Evolutionary conservation across 2,329 filamentous ascomycete genomes (phyloP).

Genomic region (Gyromitra esculenta): DNA sequence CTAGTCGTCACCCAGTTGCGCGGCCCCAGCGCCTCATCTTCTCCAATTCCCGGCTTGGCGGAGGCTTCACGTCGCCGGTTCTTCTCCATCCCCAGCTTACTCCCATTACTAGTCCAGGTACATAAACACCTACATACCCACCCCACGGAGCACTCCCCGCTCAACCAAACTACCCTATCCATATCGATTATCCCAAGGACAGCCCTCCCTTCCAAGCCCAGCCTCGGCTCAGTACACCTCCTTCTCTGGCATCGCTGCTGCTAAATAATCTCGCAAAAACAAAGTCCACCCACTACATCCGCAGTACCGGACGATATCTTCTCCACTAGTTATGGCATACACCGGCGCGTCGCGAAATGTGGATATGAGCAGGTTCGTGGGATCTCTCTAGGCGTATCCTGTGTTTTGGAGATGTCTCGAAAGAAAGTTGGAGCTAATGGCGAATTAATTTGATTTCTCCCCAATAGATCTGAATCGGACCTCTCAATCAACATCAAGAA

Average conservation of each 20-base stretch:
- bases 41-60: conserved; percentile 40
- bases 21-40: conserved; percentile 42
- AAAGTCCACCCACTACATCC: background rate
- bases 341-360: conserved; percentile 63
- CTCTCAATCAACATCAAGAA: conserved; percentile 76
- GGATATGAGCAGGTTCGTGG: conserved; percentile 69
- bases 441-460: conserved; percentile 7
- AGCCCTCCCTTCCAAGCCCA: background rate
- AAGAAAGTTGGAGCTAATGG: conserved; percentile 25
- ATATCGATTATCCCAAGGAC: conserved; percentile 8
- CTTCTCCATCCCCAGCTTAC: conserved; percentile 39
- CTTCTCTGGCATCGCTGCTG: background rate
- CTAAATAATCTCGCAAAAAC: conserved; percentile 8
- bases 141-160: conserved; percentile 46
- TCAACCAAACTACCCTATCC: conserved; percentile 13
- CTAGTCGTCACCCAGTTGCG: conserved; percentile 40
- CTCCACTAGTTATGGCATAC: conserved; percentile 49
- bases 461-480: conserved; percentile 71
- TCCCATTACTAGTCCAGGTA: conserved; percentile 34
- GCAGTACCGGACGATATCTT: conserved; percentile 14
- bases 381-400: conserved; percentile 28
- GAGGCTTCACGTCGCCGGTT: conserved; percentile 35
- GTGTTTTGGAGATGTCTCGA: background rate
- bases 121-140: conserved; percentile 36
- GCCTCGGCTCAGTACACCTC: background rate